Percentiles rank a stretch among this genome's conserved stretches.
Evolutionary conservation across 2,329 filamentous ascomycete genomes (phyloP).

Genomic region (Penicillium paneum): DNA sequence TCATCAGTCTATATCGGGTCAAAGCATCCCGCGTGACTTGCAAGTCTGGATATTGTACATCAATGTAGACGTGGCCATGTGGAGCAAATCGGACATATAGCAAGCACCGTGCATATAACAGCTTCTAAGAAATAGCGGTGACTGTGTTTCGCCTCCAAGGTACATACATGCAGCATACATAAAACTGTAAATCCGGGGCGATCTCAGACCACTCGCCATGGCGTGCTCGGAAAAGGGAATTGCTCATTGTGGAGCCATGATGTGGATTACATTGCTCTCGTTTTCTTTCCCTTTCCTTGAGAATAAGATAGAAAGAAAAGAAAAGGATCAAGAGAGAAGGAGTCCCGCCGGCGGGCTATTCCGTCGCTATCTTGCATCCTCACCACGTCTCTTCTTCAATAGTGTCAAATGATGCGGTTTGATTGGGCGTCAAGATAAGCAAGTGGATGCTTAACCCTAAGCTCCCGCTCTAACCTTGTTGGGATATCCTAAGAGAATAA

Average conservation of each 20-base stretch:
- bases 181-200: constrained; percentile 14
- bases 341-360: neutral
- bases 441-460: constrained; percentile 21
- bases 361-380: neutral
- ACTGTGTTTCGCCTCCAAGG: constrained; percentile 7
- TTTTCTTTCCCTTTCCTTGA: neutral
- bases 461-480: constrained; percentile 10
- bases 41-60: neutral
- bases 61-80: constrained; percentile 9
- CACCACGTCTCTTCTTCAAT: neutral
- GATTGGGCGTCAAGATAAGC: constrained; percentile 25
- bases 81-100: neutral
- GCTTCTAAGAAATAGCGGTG: constrained; percentile 20
- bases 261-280: neutral
- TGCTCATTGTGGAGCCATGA: constrained; percentile 17
- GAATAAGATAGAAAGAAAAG: neutral
- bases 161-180: neutral
- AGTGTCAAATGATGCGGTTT: neutral
- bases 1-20: constrained; percentile 13
- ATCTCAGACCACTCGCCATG: constrained; percentile 13
- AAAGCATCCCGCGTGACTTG: constrained; percentile 15
- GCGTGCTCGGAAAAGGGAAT: constrained; percentile 24
- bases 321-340: neutral
- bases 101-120: neutral
- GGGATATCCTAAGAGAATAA: constrained; percentile 11